phyloP scores from a whole-genome alignment of 768 basidiomycete species.

The Lactarius akahatsu region DNA sequence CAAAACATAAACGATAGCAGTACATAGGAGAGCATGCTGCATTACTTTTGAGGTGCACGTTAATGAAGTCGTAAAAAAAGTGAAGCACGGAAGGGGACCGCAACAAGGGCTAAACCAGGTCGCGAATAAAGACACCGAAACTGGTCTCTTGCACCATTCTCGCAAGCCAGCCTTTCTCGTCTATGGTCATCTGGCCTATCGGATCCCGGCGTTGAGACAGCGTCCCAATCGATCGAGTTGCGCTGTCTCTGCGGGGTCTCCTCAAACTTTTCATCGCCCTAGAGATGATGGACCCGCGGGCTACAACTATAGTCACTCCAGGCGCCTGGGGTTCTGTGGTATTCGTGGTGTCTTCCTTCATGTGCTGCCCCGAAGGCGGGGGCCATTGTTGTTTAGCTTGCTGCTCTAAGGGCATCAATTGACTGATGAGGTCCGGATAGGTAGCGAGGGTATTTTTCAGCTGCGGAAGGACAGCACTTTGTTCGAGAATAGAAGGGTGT shows the following conservation, averaged over 20 bases:
- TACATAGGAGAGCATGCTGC: neutral
- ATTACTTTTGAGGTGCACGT: neutral
- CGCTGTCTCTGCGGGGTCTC: neutral
- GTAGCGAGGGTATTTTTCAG: conserved; percentile 2
- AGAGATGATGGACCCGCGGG: conserved; percentile 1
- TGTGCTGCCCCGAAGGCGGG: neutral
- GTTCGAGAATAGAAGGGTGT: conserved; percentile 24
- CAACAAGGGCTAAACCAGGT: neutral
- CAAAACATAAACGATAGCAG: neutral
- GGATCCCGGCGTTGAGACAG: neutral
- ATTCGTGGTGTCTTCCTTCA: neutral
- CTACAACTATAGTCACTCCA: neutral
- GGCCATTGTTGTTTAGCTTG: conserved; percentile 15
- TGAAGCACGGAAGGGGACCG: neutral
- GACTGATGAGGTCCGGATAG: conserved; percentile 20
- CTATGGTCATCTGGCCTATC: neutral
- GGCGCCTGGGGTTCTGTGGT: neutral
- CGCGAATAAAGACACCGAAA: conserved; percentile 6
- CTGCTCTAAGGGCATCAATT: conserved; percentile 20
- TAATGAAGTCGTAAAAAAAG: neutral
- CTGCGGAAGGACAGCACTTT: conserved; percentile 13
- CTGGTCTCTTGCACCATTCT: conserved; percentile 13
- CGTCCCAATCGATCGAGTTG: neutral
- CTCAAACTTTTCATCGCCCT: conserved; percentile 8
- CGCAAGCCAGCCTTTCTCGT: conserved; percentile 10